Evolutionary conservation across 1,139 yeast genomes (phyloP).

Genomic region (Debaryomycetaceae sp.): DNA sequence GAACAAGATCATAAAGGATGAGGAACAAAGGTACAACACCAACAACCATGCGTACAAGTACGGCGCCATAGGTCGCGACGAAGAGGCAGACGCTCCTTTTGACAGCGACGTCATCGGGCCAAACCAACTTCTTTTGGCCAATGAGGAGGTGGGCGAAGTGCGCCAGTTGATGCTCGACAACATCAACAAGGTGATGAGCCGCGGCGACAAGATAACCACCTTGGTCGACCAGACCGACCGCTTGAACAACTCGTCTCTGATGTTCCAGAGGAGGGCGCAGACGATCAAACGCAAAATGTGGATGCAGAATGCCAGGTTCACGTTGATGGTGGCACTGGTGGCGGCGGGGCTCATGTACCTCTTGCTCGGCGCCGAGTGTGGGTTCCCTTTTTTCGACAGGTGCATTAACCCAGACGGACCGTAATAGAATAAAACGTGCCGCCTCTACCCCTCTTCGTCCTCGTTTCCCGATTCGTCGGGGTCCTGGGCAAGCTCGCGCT

Average conservation of each 20-base stretch:
- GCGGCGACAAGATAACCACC: constrained; percentile 75
- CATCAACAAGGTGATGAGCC: constrained; percentile 61
- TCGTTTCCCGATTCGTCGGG: constrained; percentile 7
- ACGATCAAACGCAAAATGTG: constrained; percentile 64
- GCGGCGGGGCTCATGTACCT: constrained; percentile 34
- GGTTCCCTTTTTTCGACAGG: constrained; percentile 38
- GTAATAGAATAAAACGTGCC: constrained; percentile 5
- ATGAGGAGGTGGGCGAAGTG: constrained; percentile 50
- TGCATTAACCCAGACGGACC: constrained; percentile 17
- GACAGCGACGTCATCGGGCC: constrained; percentile 27
- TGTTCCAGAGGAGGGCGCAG: constrained; percentile 70
- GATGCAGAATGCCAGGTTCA: constrained; percentile 52
- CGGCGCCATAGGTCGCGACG: constrained; percentile 22
- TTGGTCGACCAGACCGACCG: constrained; percentile 80
- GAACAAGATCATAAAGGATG: constrained; percentile 48
- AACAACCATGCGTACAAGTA: constrained; percentile 32
- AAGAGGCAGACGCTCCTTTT: constrained; percentile 12
- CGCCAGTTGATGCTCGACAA: constrained; percentile 64
- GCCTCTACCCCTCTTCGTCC: constrained; percentile 14
- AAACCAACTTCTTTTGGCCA: constrained; percentile 37
- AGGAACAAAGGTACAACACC: constrained; percentile 42
- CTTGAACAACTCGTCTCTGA: constrained; percentile 62
- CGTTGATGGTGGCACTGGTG: constrained; percentile 24
- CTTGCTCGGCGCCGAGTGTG: constrained; percentile 47
- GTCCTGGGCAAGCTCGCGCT: constrained; percentile 12